Evolutionary conservation across 768 basidiomycete species (phyloP).

Genomic region (Austroboletus festivus): DNA sequence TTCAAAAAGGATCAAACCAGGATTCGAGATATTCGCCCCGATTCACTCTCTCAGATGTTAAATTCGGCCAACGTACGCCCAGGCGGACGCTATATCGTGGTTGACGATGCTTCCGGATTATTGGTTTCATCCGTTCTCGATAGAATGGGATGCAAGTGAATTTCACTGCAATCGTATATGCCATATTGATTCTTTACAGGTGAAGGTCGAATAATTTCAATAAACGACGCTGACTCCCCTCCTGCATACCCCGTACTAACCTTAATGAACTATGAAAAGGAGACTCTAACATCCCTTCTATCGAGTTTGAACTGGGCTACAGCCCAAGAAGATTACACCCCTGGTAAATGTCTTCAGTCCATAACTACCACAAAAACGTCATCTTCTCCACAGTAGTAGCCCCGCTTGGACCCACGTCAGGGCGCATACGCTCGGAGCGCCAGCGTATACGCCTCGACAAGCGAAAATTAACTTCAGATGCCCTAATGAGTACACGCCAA

Average conservation of each 20-base stretch:
- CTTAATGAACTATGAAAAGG: conserved; percentile 81
- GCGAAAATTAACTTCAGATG: conserved; percentile 66
- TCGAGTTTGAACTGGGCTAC: conserved; percentile 89
- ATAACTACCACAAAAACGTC: background rate
- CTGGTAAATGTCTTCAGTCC: conserved; percentile 41
- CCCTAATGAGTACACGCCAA: conserved; percentile 60
- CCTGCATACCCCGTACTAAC: conserved; percentile 83
- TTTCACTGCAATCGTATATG: background rate
- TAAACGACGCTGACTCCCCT: conserved; percentile 89
- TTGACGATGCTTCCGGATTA: conserved; percentile 90
- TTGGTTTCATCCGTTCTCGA: conserved; percentile 83
- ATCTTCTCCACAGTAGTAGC: conserved; percentile 45
- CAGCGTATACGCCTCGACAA: conserved; percentile 72
- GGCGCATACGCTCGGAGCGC: conserved; percentile 65
- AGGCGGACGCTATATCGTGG: conserved; percentile 82
- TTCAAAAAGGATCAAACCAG: conserved; percentile 78
- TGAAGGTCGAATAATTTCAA: conserved; percentile 73
- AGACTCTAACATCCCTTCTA: conserved; percentile 50
- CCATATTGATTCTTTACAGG: conserved; percentile 41
- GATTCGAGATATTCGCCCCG: conserved; percentile 80
- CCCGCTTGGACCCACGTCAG: conserved; percentile 54
- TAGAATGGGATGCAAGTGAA: conserved; percentile 70
- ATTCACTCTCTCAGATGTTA: conserved; percentile 86
- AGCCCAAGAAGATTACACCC: conserved; percentile 70
- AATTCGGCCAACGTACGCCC: conserved; percentile 80